Percentiles rank a stretch among this genome's conserved stretches.
These are phyloP conservation scores for Alternaria incomplexa DNA, from an alignment of 2,329 filamentous ascomycete species.

Conservation along the genomic window DNA sequence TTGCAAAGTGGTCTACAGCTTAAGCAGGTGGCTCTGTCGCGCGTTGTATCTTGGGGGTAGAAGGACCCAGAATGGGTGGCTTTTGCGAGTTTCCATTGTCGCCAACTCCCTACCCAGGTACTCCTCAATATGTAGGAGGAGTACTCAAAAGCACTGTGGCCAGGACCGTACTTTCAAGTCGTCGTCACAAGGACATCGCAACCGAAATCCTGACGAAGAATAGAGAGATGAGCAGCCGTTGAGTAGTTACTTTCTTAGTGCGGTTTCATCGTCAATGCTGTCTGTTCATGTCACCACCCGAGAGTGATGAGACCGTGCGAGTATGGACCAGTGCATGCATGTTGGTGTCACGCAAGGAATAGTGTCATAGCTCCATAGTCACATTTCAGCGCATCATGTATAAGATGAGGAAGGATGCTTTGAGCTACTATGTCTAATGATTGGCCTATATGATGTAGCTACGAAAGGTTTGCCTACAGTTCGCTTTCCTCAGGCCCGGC, in stretches of 20 bases:
- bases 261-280: neutral
- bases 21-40: neutral
- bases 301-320: neutral
- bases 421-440: neutral
- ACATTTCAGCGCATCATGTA: neutral
- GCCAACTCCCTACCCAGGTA: neutral
- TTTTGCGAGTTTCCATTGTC: slow-evolving; percentile 5
- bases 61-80: slow-evolving; percentile 3
- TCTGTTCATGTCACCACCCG: neutral
- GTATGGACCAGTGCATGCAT: slow-evolving; percentile 4
- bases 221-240: neutral
- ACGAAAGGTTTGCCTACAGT: neutral
- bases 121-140: neutral
- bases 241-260: neutral
- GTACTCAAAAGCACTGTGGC: neutral
- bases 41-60: neutral
- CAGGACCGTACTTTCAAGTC: neutral
- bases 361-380: neutral
- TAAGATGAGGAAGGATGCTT: neutral
- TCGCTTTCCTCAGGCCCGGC: slow-evolving; percentile 8
- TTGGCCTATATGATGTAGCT: neutral
- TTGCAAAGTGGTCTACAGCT: neutral
- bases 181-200: neutral
- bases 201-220: neutral
- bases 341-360: neutral